Base-by-base conservation (phyloP, 2,329 filamentous ascomycete species). In the Endothia cerciana region DNA sequence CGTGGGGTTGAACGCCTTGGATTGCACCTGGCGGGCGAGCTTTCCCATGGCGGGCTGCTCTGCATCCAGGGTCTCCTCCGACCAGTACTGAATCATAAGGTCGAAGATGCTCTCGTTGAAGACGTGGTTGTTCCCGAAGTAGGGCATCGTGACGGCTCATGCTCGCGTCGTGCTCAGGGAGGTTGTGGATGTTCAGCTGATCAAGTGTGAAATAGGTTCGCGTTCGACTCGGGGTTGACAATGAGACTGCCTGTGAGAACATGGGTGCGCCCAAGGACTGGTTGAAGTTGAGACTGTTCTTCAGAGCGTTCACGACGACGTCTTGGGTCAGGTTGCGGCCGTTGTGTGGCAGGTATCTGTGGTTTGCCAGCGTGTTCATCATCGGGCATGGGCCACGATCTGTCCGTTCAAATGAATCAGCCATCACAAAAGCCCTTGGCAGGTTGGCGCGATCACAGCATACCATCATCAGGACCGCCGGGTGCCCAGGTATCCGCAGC, bases 31-130 rank as follows among this genome's bases (percentile, higher is more conserved):
- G 7, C 83, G 79, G 1, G 75, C 78, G 0, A 82, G 60, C 65
- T 83, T 81, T 69, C 77, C 77, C 65, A 82, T 81, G 64, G 83
- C 83, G 2, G 81, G 72, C 73, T 79, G 78, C 3, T 78, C 64
- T 1, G 79, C 72, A 28, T 77, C 74, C 38, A 86, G 70, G 22
- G 75, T 73, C 3, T 77, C 71, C 0, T 65, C 74, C 0, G 78
- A 82, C 81, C 82, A 87, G 74, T 81, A 86, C 4, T 70, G 65
- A 47, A 70, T 75, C 0, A 79, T 79, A 64, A 79, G 73, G 61
- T 81, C 78, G 72, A 86, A 87, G 68, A 85, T 72, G 2, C 77
- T 80, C 62, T 81, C 74, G 73, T 87, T 85, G 76, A 87, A 87
- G 64, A 80, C 64, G 69, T 83, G 78, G 69, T 82, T 82, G 72